Conservation (phyloP, 225 moss, liverwort and hornwort species). For the Pseudoscleropodium purum region DNA sequence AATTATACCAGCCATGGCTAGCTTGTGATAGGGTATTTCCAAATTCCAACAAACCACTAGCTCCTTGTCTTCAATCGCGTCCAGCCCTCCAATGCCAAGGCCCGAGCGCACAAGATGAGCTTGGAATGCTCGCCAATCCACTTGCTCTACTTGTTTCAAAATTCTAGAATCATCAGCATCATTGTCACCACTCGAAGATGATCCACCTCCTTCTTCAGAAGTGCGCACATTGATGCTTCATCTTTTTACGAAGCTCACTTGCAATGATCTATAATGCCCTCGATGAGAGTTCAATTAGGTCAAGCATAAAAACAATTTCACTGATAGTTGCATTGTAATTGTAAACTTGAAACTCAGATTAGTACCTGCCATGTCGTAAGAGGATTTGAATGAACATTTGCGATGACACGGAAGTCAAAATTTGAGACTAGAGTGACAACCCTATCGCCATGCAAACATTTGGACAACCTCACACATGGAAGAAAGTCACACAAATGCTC, state of each 20-base stretch:
- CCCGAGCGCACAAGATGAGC: constrained; percentile 64
- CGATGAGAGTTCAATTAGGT: background rate
- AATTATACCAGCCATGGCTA: background rate
- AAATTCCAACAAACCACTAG: background rate
- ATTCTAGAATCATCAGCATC: constrained; percentile 35
- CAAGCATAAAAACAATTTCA: background rate
- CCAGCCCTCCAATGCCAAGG: constrained; percentile 20
- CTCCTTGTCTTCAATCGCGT: constrained; percentile 9
- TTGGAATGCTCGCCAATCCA: constrained; percentile 79
- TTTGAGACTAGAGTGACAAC: constrained; percentile 18
- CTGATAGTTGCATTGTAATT: background rate
- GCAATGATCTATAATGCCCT: constrained; percentile 10
- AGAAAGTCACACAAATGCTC: too few relatives aligned
- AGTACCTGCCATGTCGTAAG: constrained; percentile 9
- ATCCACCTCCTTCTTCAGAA: constrained; percentile 4
- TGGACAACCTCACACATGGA: too few relatives aligned
- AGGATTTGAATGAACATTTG: background rate
- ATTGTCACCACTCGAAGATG: constrained; percentile 6
- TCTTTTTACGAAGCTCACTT: background rate
- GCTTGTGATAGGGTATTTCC: too few relatives aligned
- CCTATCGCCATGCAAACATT: constrained; percentile 12
- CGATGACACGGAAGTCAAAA: constrained; percentile 27
- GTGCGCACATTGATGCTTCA: background rate
- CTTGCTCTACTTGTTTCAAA: constrained; percentile 43
- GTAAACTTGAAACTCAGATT: background rate